These are phyloP conservation scores for Coelastrella sp. DNA, from an alignment of 139 green algal species.

Conservation along the genomic window DNA sequence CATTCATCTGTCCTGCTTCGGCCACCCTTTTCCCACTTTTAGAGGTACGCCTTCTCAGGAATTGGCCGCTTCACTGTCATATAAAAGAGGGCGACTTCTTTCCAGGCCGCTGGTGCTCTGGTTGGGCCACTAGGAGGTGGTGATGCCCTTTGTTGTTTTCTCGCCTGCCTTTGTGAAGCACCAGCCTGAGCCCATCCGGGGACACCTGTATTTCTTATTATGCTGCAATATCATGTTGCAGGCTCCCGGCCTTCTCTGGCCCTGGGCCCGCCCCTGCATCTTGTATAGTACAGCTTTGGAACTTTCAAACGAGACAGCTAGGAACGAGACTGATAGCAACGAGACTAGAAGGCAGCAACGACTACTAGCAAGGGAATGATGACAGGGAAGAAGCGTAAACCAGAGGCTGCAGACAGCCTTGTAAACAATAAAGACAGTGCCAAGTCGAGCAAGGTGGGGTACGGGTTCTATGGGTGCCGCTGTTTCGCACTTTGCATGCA, in stretches of 20 bases:
- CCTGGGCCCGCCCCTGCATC: no score
- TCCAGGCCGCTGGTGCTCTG: background rate
- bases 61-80: no score
- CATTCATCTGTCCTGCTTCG: background rate
- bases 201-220: background rate
- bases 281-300: no score
- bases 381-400: background rate
- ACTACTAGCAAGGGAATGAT: background rate
- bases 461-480: no score
- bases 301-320: no score
- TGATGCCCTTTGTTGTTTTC: background rate
- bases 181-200: background rate
- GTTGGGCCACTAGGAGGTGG: background rate
- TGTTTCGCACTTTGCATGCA: no score
- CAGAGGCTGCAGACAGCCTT: slow-evolving; percentile 8
- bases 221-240: background rate
- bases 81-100: background rate
- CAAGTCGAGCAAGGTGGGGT: slow-evolving; percentile 4
- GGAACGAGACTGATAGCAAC: no score
- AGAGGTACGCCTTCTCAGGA: background rate
- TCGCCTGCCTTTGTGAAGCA: background rate
- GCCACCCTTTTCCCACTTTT: slow-evolving; percentile 27
- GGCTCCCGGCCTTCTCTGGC: background rate
- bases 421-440: background rate
- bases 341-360: no score